phyloP scores from a whole-genome alignment of 2,329 filamentous ascomycete genomes.

The Clarireedia paspali region DNA sequence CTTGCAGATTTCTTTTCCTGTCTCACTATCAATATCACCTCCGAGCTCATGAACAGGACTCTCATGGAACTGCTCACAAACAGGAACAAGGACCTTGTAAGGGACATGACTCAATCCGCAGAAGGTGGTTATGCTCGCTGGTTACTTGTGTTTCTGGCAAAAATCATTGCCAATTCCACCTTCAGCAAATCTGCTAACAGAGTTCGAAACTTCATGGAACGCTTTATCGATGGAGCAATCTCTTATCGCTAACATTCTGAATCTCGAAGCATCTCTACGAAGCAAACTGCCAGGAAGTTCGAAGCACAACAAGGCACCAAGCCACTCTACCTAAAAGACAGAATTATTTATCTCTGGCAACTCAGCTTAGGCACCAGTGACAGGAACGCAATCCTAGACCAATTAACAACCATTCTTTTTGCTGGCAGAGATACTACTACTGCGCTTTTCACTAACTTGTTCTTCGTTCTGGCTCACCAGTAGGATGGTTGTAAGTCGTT shows the following conservation, averaged over 20 bases:
- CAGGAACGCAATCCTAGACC: constrained; percentile 29
- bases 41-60: not conserved
- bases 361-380: constrained; percentile 22
- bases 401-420: constrained; percentile 29
- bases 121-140: not conserved
- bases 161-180: not conserved
- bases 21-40: not conserved
- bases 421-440: constrained; percentile 36
- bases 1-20: not conserved
- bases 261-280: not conserved
- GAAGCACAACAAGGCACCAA: not conserved
- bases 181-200: not conserved
- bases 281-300: not conserved
- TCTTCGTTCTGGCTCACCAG: constrained; percentile 17
- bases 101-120: not conserved
- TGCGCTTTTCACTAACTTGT: constrained; percentile 30
- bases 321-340: not conserved
- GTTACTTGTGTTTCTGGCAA: not conserved
- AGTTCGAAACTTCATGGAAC: not conserved
- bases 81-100: not conserved
- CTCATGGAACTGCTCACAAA: not conserved
- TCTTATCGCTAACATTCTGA: not conserved
- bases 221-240: not conserved
- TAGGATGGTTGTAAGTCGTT: not conserved
- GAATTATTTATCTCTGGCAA: not conserved